Evolutionary conservation across 345 rosid species (phyloP), one percentile per base, ranked within the genome.

Genomic region (Eucalyptus tenuipes): DNA sequence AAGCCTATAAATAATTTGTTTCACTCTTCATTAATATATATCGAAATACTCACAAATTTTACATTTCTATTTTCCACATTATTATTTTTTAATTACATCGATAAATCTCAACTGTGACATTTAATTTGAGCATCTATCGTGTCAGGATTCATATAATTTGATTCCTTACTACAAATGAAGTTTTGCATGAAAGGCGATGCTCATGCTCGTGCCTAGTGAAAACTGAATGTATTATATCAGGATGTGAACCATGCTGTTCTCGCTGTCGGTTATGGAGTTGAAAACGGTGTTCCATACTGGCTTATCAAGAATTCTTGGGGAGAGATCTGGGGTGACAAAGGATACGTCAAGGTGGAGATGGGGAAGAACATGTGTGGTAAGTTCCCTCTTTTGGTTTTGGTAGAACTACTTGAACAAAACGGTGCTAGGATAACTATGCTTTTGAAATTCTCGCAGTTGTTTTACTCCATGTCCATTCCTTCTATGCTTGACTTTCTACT

Each of bases 291-390:
- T 13, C 96, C 96, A 8, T 96, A 95, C 90, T 97, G 99, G 99
- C 94, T 97, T 66, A 92, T 96, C 86, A 95, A 97, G 96, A 96
- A 97, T 93, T 97, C 99, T 17, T 95, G 98, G 99, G 99, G 99
- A 86, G 92, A 85, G 44, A 66, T 53, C 31, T 97, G 98, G 99
- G 99, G 99, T 5, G 94, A 93, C 89, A 82, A 92, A 57, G 99
- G 99, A 52, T 96, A 96, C 94, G 93, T 94, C 94, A 97, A 96
- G 95, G 93, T 96, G 98, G 96, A 95, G 89, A 42, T 95, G 94
- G 99, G 99, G 82, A 96, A 95, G 91, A 97, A 96, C 94, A 97
- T 96, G 99, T 95, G 99, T 89, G 99, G 99, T 97, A 91, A 94
- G 97, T 88, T 89, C 55, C 90, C 45, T 2, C 15, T 10, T 15